These are phyloP conservation scores for Saccharomyces hybrid DNA, from an alignment of 1,139 yeast species.

Conservation along the genomic window DNA sequence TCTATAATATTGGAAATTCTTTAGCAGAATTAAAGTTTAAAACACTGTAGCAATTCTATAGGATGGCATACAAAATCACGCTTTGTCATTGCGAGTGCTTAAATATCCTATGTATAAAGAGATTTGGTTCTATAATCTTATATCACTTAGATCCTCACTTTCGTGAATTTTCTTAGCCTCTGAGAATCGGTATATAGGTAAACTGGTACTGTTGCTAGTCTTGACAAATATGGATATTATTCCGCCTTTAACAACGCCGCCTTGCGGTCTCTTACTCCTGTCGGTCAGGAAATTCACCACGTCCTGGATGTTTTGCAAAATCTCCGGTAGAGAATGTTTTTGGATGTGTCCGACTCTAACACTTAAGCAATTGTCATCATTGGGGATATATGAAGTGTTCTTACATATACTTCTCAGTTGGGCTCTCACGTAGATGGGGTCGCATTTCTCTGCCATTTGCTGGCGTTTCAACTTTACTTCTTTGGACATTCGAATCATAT, in stretches of 20 bases:
- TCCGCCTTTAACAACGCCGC: slow-evolving; percentile 46
- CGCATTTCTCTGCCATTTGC: slow-evolving; percentile 32
- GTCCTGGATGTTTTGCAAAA: slow-evolving; percentile 49
- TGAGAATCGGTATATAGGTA: slow-evolving; percentile 35
- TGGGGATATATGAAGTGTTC: slow-evolving; percentile 54
- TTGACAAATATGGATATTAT: slow-evolving; percentile 50
- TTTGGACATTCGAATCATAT: slow-evolving; percentile 56
- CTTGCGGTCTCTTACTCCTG: slow-evolving; percentile 45
- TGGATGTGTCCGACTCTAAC: slow-evolving; percentile 47
- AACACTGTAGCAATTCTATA: not conserved
- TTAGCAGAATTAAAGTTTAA: not conserved
- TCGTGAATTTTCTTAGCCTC: not conserved
- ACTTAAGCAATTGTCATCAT: slow-evolving; percentile 40
- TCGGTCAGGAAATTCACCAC: slow-evolving; percentile 46
- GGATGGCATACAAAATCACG: not conserved
- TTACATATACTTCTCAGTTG: slow-evolving; percentile 56
- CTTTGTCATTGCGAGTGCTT: not conserved
- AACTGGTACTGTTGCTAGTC: slow-evolving; percentile 56
- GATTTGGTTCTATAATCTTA: not conserved
- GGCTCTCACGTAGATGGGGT: slow-evolving; percentile 49
- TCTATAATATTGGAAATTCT: not conserved
- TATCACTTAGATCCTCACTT: not conserved
- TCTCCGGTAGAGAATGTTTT: slow-evolving; percentile 36
- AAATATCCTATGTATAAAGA: not conserved
- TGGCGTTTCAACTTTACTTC: slow-evolving; percentile 36